Evolutionary conservation across 176 grass and related monocot genomes (phyloP).

Genomic region (Typha latifolia): DNA sequence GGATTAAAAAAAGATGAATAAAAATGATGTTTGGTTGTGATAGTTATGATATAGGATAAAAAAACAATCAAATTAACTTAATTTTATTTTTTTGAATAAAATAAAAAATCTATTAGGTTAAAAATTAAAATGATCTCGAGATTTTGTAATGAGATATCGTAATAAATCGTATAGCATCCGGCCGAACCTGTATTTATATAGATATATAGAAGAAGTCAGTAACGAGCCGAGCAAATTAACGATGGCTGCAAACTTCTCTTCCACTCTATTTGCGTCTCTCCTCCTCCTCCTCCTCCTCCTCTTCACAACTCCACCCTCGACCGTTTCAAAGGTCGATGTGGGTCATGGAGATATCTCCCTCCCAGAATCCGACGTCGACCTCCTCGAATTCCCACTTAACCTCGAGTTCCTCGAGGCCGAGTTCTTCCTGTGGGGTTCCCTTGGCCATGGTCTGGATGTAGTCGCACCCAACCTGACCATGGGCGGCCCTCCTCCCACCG

Average conservation of each 20-base stretch:
- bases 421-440: constrained; percentile 73
- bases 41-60: too few species aligned
- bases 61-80: too few species aligned
- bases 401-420: constrained; percentile 77
- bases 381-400: constrained; percentile 80
- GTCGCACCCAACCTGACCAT: constrained; percentile 45
- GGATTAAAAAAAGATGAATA: too few species aligned
- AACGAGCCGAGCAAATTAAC: too few species aligned
- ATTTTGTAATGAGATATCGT: too few species aligned
- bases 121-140: too few species aligned
- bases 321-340: neutral
- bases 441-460: constrained; percentile 55
- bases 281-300: constrained; percentile 8
- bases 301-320: neutral
- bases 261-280: constrained; percentile 9
- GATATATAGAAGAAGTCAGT: too few species aligned
- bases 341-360: constrained; percentile 19
- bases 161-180: too few species aligned
- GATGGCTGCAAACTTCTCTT: constrained; percentile 7
- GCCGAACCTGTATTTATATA: too few species aligned
- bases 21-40: too few species aligned
- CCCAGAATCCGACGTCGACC: constrained; percentile 55
- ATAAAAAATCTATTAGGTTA: too few species aligned
- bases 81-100: too few species aligned
- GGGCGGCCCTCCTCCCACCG: constrained; percentile 53